Conservation (phyloP, 257 asterid genomes). For the Przewalskia tangutica region DNA sequence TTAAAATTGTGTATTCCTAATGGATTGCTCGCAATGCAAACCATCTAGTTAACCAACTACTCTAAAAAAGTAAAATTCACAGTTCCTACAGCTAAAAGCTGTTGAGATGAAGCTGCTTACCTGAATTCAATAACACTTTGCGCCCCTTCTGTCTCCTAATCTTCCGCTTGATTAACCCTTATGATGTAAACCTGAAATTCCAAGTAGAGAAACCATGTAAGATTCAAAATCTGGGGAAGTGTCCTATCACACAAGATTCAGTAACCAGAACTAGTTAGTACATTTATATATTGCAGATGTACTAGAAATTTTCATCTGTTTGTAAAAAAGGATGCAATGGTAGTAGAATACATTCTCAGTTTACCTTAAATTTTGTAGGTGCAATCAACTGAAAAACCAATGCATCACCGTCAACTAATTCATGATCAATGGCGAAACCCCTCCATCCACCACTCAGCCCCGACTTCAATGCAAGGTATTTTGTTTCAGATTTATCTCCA, state of each 20-base stretch:
- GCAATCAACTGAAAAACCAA: conserved; percentile 45
- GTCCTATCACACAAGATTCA: not conserved
- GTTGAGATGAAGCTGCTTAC: not conserved
- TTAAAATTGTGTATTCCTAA: not conserved
- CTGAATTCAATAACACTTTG: not conserved
- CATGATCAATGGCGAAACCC: conserved; percentile 42
- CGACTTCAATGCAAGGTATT: conserved; percentile 31
- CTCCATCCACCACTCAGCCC: conserved; percentile 86
- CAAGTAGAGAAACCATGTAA: not conserved
- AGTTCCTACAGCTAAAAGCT: not conserved
- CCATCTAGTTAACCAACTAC: not conserved
- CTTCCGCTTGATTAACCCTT: conserved; percentile 31
- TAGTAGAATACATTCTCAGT: not conserved
- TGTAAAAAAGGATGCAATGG: not conserved
- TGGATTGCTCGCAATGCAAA: not conserved
- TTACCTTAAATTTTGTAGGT: conserved; percentile 46
- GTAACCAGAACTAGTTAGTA: not conserved
- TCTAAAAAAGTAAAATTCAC: not conserved
- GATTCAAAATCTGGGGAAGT: not conserved
- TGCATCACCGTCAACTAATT: conserved; percentile 54
- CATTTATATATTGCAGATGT: not conserved
- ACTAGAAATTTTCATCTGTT: not conserved
- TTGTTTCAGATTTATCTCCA: conserved; percentile 23
- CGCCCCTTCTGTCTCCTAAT: not conserved
- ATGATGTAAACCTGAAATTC: conserved; percentile 35